Conservation (phyloP, 306 rosid species). For the Prunus persica region Prunus_persica_NCBIv2 NC_034009.1:15374501-15375000, state of each 20-base stretch:
- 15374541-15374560: no score
- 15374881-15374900: background rate
- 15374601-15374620: conserved; percentile 39
- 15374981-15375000: no score
- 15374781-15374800: background rate
- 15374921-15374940: background rate
- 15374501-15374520: no score
- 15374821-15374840: conserved; percentile 16
- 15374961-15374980: no score
- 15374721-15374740: conserved; percentile 42
- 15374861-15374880: no score
- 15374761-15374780: background rate
- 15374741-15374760: conserved; percentile 23
- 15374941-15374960: background rate
- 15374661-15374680: conserved; percentile 32
- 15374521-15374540: no score
- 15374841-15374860: background rate
- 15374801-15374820: background rate
- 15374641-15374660: conserved; percentile 65
- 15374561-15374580: background rate
- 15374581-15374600: conserved; percentile 6
- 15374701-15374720: conserved; percentile 41
- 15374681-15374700: conserved; percentile 34
- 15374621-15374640: conserved; percentile 33
- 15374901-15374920: background rate